Percentiles rank a stretch among this genome's conserved stretches.
Conservation (phyloP, 345 rosid genomes). For the Brassica carinata region DNA sequence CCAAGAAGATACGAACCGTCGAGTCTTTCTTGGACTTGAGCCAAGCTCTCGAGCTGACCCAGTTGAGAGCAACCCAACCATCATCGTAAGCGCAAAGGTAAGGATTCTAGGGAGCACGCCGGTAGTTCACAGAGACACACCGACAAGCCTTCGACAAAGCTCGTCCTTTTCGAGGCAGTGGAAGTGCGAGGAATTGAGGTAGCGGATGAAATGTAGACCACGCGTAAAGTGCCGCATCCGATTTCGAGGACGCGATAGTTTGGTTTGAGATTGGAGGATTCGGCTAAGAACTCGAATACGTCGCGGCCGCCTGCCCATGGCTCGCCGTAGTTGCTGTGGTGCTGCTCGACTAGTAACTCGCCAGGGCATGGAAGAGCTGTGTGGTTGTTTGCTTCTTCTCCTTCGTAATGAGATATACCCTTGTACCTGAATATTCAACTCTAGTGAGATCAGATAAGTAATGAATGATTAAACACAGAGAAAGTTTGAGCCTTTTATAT, state of each 20-base stretch:
- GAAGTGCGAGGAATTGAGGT: conserved; percentile 60
- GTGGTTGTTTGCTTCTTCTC: conserved; percentile 62
- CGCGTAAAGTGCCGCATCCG: conserved; percentile 96
- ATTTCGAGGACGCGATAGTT: conserved; percentile 80
- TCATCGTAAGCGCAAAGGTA: conserved; percentile 89
- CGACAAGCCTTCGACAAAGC: conserved; percentile 84
- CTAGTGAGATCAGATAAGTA: too few relatives aligned
- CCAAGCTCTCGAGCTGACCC: conserved; percentile 82
- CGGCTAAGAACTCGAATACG: conserved; percentile 91
- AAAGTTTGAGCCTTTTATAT: too few relatives aligned
- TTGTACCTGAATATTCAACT: conserved; percentile 59
- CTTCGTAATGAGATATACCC: conserved; percentile 94
- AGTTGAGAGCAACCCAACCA: conserved; percentile 79
- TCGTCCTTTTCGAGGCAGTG: conserved; percentile 95
- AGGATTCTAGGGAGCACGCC: conserved; percentile 84
- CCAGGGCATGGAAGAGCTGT: conserved; percentile 93
- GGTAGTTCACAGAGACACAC: conserved; percentile 80
- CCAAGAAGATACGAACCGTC: conserved; percentile 75
- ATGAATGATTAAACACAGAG: too few relatives aligned
- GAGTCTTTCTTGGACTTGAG: conserved; percentile 68
- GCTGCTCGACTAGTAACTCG: conserved; percentile 96
- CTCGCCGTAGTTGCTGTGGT: conserved; percentile 97
- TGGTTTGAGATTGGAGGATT: conserved; percentile 58
- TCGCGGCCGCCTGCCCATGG: conserved; percentile 99
- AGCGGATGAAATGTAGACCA: conserved; percentile 86